phyloP scores from a whole-genome alignment of 805 yeast genomes.

The Cyberlindnera veronae region DNA sequence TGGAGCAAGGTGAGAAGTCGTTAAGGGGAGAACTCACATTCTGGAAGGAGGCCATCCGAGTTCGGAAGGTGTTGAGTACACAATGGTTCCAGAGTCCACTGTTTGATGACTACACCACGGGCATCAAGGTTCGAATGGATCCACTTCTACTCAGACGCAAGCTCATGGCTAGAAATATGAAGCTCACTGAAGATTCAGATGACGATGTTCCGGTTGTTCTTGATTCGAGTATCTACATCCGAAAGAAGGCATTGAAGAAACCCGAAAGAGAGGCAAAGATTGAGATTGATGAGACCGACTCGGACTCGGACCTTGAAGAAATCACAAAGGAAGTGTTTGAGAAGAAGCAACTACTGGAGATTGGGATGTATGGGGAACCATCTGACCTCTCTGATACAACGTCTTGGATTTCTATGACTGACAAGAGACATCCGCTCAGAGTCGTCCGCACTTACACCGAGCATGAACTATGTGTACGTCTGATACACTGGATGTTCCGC shows the following conservation, averaged over 20 bases:
- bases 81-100: conserved; percentile 35
- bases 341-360: not conserved
- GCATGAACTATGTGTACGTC: conserved; percentile 13
- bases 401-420: not conserved
- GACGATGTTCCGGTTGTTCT: conserved; percentile 13
- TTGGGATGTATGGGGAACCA: not conserved
- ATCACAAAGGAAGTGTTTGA: conserved; percentile 11
- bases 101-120: conserved; percentile 5
- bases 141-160: conserved; percentile 7
- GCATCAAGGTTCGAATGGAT: conserved; percentile 2
- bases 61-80: conserved; percentile 23
- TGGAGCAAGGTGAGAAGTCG: conserved; percentile 22
- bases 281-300: conserved; percentile 15
- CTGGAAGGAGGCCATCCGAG: conserved; percentile 32
- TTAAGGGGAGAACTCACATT: conserved; percentile 32
- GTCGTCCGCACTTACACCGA: conserved; percentile 2
- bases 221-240: conserved; percentile 23
- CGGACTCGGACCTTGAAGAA: conserved; percentile 12
- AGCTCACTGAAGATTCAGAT: not conserved
- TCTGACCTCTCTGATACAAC: conserved; percentile 1
- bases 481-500: conserved; percentile 24
- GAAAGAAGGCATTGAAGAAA: conserved; percentile 8
- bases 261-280: conserved; percentile 10
- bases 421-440: conserved; percentile 3
- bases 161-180: conserved; percentile 4